Evolutionary conservation across 179 eudicot species (phyloP).

Genomic region (Silene coronaria): DNA sequence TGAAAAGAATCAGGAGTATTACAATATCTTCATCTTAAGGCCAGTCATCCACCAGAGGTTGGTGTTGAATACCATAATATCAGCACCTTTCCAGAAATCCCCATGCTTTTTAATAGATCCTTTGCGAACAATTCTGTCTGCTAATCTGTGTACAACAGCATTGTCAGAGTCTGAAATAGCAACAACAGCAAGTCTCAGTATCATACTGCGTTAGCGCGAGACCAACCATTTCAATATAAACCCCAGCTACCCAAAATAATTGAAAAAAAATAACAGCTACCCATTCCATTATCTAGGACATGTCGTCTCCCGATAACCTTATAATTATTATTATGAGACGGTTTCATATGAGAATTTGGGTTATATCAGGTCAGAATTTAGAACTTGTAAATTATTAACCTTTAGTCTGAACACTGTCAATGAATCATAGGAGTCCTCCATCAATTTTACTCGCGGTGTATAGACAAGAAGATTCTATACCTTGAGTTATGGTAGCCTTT

Average conservation of each 20-base stretch:
- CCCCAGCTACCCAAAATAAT: too few relatives aligned
- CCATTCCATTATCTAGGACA: too few relatives aligned
- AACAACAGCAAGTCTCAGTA: neutral
- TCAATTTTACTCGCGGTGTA: too few relatives aligned
- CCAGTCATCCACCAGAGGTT: constrained; percentile 99
- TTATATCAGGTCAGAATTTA: neutral
- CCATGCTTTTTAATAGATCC: constrained; percentile 76
- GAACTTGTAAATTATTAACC: constrained; percentile 30
- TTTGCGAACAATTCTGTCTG: constrained; percentile 62
- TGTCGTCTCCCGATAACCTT: neutral
- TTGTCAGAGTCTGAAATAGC: constrained; percentile 59
- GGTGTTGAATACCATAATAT: constrained; percentile 79
- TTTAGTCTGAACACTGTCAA: constrained; percentile 60
- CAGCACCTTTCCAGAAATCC: constrained; percentile 72
- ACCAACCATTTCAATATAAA: too few relatives aligned
- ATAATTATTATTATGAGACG: too few relatives aligned
- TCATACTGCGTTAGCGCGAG: neutral
- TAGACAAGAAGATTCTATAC: too few relatives aligned
- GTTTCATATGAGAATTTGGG: neutral
- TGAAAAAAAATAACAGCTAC: too few relatives aligned
- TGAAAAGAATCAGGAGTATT: constrained; percentile 19
- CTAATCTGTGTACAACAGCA: constrained; percentile 50
- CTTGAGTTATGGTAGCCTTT: too few relatives aligned
- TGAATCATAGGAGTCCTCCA: constrained; percentile 53
- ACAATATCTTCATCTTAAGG: constrained; percentile 68